phyloP scores from a whole-genome alignment of 176 grass and related monocot species.

The Rhynchospora tenuis region DNA sequence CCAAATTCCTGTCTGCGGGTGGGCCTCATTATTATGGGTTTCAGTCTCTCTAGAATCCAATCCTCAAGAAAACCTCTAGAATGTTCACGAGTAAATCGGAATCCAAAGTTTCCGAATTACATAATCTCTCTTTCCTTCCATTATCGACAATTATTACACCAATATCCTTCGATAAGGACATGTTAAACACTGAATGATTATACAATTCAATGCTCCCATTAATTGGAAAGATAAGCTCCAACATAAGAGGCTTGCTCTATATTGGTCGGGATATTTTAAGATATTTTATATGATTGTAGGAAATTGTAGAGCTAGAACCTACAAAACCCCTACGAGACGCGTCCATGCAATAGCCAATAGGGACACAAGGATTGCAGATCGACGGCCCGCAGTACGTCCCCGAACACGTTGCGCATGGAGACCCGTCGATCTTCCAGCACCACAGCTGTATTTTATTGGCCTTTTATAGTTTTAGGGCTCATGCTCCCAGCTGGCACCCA shows the following conservation, averaged over 20 bases:
- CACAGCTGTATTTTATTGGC: background rate
- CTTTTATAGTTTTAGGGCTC: background rate
- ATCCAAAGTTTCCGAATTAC: slow-evolving; percentile 24
- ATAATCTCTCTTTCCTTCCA: too few relatives aligned
- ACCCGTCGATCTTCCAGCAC: background rate
- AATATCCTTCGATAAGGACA: background rate
- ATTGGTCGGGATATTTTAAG: background rate
- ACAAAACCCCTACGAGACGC: background rate
- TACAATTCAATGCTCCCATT: background rate
- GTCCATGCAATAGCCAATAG: slow-evolving; percentile 1
- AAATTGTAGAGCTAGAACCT: background rate
- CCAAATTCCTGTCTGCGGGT: background rate
- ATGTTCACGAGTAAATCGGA: slow-evolving; percentile 33
- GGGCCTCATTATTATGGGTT: background rate
- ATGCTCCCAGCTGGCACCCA: background rate
- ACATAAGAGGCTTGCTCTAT: background rate
- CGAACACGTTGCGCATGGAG: background rate
- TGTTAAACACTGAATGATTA: background rate
- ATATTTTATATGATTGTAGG: background rate
- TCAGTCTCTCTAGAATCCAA: background rate
- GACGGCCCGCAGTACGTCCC: background rate
- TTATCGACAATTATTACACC: background rate
- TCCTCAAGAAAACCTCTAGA: slow-evolving; percentile 20
- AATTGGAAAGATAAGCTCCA: background rate
- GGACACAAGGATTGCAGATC: background rate